Evolutionary conservation across 352 stramenopile species (phyloP), one percentile per base, ranked within the genome.

Genomic region (Thraustotheca clavata): DNA sequence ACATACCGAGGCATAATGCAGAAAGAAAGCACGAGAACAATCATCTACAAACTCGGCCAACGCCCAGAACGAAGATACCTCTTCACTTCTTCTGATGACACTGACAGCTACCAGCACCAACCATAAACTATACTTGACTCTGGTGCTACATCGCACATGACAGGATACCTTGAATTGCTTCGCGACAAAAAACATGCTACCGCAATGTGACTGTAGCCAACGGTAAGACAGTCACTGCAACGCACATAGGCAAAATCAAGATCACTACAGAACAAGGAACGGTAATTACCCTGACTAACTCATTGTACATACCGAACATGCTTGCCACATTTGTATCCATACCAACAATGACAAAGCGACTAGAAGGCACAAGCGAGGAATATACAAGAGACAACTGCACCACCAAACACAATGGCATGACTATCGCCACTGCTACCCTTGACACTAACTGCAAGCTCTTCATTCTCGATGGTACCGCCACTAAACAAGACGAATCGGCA

Each of bases 401-500:
- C 1, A 59, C 70, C 54, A 36, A 34, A 4, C 61, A 68, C 61
- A 60, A 69, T 12, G 38, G 38, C 38, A 43, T 18, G 38, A 20
- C 20, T 18, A 31, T 6, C 12, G 66, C 26, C 16, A 36, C 48
- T 38, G 66, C 59, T 8, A 41, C 57, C 27, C 46, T 59, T 31
- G 59, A 43, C 8, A 50, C 49, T 33, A 26, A 48, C 47, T 47
- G 62, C 48, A 49, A 50, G 43, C 46, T 71, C 0, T 68, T 62
- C 40, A 52, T 63, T 27, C 59, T 71, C 1, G n/a, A 26, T 3
- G 12, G 24, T 16, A 4, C 59, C 26, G 49, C 54, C 60, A 62
- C 67, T 52, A 52, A 62, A 20, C n/a, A 35, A 22, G 16, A 22
- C 46, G 11, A 26, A 26, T n/a, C 9, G 9, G 11, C 35, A 35